These are phyloP conservation scores for Phialophora chinensis DNA, from an alignment of 2,329 filamentous ascomycete genomes.

Conservation along the genomic window DNA sequence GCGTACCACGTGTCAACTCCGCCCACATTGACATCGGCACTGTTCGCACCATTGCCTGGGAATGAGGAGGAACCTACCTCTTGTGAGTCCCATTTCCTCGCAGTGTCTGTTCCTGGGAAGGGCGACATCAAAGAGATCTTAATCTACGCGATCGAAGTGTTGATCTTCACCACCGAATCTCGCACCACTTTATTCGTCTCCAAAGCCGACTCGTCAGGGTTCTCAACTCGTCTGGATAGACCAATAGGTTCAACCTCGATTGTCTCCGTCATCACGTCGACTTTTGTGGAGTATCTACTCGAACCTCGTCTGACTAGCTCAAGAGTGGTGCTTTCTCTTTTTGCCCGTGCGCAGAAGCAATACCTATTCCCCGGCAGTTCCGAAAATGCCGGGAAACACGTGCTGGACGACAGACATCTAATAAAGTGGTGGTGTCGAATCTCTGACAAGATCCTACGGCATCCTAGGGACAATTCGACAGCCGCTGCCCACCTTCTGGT, in stretches of 20 bases:
- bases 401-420: constrained; percentile 85
- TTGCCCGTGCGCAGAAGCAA: constrained; percentile 88
- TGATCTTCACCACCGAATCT: constrained; percentile 81
- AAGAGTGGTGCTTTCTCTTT: constrained; percentile 81
- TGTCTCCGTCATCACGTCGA: constrained; percentile 69
- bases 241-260: constrained; percentile 71
- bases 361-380: constrained; percentile 94
- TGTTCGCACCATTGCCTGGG: constrained; percentile 79
- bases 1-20: constrained; percentile 88
- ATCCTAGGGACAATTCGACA: constrained; percentile 35
- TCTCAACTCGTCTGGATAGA: constrained; percentile 70
- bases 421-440: constrained; percentile 97
- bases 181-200: constrained; percentile 91
- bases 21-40: constrained; percentile 72
- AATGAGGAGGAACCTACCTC: constrained; percentile 76
- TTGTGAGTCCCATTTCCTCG: constrained; percentile 81
- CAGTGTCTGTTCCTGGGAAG: constrained; percentile 54
- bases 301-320: constrained; percentile 54
- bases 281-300: constrained; percentile 78
- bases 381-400: constrained; percentile 83
- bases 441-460: constrained; percentile 73
- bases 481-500: constrained; percentile 84
- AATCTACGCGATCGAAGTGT: constrained; percentile 82
- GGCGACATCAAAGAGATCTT: constrained; percentile 58
- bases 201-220: constrained; percentile 96